Percentiles rank a stretch among this genome's conserved stretches.
Evolutionary conservation across 208 protist species (phyloP).

Genomic region (Kentomonas sorsogonicus): DNA sequence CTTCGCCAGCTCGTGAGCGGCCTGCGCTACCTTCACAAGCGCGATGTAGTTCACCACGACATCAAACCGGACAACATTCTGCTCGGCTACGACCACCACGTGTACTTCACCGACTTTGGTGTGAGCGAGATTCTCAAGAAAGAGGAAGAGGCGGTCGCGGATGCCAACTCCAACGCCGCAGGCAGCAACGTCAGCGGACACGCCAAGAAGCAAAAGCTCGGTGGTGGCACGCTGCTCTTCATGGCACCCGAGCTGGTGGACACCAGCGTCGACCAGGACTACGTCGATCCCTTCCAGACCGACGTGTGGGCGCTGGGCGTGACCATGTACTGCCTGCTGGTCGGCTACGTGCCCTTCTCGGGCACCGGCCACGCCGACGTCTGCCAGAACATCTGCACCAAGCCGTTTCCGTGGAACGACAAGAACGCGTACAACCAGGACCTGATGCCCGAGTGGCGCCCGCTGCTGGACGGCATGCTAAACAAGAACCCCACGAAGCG

Average conservation of each 20-base stretch:
- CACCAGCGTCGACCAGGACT: constrained; percentile 1
- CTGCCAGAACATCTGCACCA: constrained; percentile 26
- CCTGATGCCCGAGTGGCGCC: constrained; percentile 36
- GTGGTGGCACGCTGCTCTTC: constrained; percentile 64
- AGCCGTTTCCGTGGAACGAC: constrained; percentile 39
- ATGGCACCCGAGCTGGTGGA: constrained; percentile 65
- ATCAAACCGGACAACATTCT: constrained; percentile 83
- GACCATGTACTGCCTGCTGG: constrained; percentile 77
- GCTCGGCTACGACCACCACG: constrained; percentile 40
- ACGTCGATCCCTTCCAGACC: constrained; percentile 43
- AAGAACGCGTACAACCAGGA: constrained; percentile 18
- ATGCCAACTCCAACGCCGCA: background rate
- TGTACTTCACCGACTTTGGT: constrained; percentile 73
- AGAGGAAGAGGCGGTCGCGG: constrained; percentile 12
- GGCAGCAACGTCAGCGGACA: background rate
- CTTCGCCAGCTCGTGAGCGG: constrained; percentile 73
- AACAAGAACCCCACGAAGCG: constrained; percentile 56
- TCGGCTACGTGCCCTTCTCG: constrained; percentile 62
- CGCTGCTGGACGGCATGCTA: constrained; percentile 62
- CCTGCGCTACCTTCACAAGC: constrained; percentile 74
- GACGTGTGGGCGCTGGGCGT: constrained; percentile 82
- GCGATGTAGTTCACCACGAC: constrained; percentile 67
- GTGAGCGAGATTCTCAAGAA: constrained; percentile 56
- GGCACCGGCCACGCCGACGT: constrained; percentile 42
- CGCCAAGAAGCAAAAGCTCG: constrained; percentile 15